These are phyloP conservation scores for Albugo laibachii DNA, from an alignment of 352 stramenopile species.

Conservation along the genomic window DNA sequence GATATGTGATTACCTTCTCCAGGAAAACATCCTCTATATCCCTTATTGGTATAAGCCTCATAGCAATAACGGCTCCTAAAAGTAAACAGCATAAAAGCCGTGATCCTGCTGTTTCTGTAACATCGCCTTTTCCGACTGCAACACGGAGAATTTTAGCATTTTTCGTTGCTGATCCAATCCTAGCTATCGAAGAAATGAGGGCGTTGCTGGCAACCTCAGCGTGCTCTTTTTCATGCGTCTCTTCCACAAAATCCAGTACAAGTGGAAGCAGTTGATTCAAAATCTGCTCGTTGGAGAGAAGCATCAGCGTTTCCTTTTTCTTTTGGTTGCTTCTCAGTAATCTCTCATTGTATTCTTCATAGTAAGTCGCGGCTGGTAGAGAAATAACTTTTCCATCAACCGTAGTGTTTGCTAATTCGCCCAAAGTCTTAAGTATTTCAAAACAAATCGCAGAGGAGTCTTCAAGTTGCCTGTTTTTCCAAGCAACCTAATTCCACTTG, in stretches of 20 bases:
- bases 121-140: slow-evolving; percentile 65
- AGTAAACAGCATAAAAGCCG: slow-evolving; percentile 58
- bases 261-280: slow-evolving; percentile 48
- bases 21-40: slow-evolving; percentile 72
- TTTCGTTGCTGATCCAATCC: slow-evolving; percentile 33
- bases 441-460: slow-evolving; percentile 20
- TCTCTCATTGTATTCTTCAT: slow-evolving; percentile 38
- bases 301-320: slow-evolving; percentile 35
- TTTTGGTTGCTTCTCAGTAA: slow-evolving; percentile 24
- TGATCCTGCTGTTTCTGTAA: slow-evolving; percentile 55
- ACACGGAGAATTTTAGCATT: slow-evolving; percentile 75
- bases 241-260: slow-evolving; percentile 42
- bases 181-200: slow-evolving; percentile 33
- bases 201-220: slow-evolving; percentile 37
- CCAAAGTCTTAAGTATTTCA: slow-evolving; percentile 39
- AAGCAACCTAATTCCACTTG: slow-evolving; percentile 15
- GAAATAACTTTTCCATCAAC: slow-evolving; percentile 48
- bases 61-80: slow-evolving; percentile 44
- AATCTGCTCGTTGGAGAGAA: slow-evolving; percentile 59
- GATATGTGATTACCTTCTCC: slow-evolving; percentile 26
- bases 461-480: slow-evolving; percentile 50
- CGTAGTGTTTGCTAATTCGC: slow-evolving; percentile 30
- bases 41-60: slow-evolving; percentile 34
- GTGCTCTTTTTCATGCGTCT: slow-evolving; percentile 62
- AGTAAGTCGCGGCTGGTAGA: slow-evolving; percentile 28